A percentile compares a stretch with the other conserved stretches of the same genome.
These are phyloP conservation scores for Fusarium sp. DNA, from an alignment of 2,329 filamentous ascomycete species.

Conservation along the genomic window DNA sequence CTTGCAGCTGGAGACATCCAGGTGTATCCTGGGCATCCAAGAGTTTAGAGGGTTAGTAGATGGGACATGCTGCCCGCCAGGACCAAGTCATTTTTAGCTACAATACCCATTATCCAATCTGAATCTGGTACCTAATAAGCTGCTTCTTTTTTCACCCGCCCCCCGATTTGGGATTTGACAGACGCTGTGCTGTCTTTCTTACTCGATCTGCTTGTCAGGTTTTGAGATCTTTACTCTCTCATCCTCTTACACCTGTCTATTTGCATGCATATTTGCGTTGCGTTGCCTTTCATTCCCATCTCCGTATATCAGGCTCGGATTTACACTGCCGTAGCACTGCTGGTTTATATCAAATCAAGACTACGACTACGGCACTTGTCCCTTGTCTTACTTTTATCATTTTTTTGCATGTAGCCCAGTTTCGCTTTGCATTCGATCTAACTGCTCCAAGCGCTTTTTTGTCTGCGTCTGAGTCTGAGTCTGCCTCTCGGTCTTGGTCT, in stretches of 20 bases:
- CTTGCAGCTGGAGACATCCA: conserved; percentile 30
- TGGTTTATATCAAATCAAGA: conserved; percentile 27
- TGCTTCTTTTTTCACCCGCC: conserved; percentile 27
- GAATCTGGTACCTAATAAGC: conserved; percentile 30
- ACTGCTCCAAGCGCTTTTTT: conserved; percentile 25
- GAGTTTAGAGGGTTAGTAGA: conserved; percentile 13
- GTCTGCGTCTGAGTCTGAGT: conserved; percentile 15
- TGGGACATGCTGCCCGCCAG: conserved; percentile 29
- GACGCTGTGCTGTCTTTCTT: conserved; percentile 32
- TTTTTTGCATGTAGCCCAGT: conserved; percentile 27
- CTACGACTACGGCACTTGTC: conserved; percentile 9
- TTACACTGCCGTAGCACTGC: conserved; percentile 8
- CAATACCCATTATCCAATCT: conserved; percentile 15
- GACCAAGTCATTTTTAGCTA: conserved; percentile 41
- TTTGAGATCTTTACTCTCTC: conserved; percentile 22
- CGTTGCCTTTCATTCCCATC: background rate
- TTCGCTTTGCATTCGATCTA: conserved; percentile 26
- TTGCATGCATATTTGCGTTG: conserved; percentile 22
- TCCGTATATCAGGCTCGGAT: background rate
- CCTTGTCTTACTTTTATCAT: conserved; percentile 17
- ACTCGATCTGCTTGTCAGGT: conserved; percentile 31
- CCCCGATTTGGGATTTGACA: conserved; percentile 34
- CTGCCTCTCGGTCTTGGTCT: conserved; percentile 2
- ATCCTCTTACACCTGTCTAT: conserved; percentile 20
- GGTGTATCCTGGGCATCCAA: conserved; percentile 39